Evolutionary conservation across 2,329 filamentous ascomycete genomes (phyloP).

Genomic region (Zasmidium cellare): DNA sequence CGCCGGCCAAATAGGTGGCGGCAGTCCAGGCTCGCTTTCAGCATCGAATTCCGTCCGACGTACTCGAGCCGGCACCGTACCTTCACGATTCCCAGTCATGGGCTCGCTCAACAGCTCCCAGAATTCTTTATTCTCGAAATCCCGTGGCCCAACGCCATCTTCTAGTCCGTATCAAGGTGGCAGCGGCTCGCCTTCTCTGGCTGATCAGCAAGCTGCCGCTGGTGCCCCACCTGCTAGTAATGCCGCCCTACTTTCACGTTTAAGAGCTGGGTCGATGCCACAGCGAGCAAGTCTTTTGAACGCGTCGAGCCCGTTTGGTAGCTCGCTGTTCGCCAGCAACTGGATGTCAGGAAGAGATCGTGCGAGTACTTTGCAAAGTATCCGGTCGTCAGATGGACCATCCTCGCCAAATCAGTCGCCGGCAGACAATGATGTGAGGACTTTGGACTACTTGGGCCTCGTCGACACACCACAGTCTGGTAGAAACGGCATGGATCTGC

Average conservation of each 20-base stretch:
- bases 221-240: constrained; percentile 57
- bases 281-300: constrained; percentile 73
- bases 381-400: constrained; percentile 82
- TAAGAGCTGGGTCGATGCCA: constrained; percentile 91
- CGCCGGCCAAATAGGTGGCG: constrained; percentile 25
- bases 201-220: constrained; percentile 38
- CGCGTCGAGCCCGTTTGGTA: constrained; percentile 70
- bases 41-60: constrained; percentile 54
- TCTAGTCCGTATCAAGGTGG: constrained; percentile 79
- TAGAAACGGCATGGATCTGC: constrained; percentile 58
- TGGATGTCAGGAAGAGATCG: constrained; percentile 82
- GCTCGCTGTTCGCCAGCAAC: constrained; percentile 81
- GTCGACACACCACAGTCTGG: constrained; percentile 87
- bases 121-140: constrained; percentile 66
- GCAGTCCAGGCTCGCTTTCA: constrained; percentile 24
- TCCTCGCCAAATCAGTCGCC: constrained; percentile 84
- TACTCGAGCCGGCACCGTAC: constrained; percentile 91
- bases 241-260: constrained; percentile 76
- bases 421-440: constrained; percentile 85
- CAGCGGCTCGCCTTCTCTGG: constrained; percentile 39
- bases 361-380: constrained; percentile 84
- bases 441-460: constrained; percentile 90
- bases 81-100: constrained; percentile 84
- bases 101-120: constrained; percentile 59
- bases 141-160: constrained; percentile 80